Conservation (phyloP, 2,329 filamentous ascomycete genomes). For the Ceratocystis albifundus region DNA sequence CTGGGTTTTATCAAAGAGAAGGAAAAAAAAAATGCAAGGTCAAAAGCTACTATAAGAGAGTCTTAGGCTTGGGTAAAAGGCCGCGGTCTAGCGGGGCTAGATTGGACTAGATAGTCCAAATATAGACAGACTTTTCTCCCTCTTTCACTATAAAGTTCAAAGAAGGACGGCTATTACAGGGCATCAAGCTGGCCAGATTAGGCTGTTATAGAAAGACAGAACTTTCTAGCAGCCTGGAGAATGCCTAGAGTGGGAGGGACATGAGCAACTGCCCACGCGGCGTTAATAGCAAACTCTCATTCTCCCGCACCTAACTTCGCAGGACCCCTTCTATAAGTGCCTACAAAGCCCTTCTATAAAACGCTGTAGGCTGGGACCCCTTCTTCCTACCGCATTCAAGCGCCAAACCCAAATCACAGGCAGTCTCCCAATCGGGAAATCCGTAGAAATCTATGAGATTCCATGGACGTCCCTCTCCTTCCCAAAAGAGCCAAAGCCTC, state of each 20-base stretch:
- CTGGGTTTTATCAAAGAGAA: too few species aligned
- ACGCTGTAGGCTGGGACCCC: neutral
- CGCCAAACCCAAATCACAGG: neutral
- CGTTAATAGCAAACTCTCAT: neutral
- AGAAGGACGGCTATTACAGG: neutral
- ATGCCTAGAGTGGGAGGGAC: neutral
- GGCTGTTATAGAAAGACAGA: neutral
- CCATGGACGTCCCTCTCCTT: neutral
- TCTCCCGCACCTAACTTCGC: neutral
- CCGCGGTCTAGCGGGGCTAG: too few species aligned
- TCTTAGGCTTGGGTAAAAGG: too few species aligned
- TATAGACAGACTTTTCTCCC: too few species aligned
- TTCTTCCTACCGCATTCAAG: neutral
- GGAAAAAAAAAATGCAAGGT: too few species aligned
- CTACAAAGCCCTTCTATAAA: neutral
- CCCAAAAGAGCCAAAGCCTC: conserved; percentile 11
- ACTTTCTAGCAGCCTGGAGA: conserved; percentile 4
- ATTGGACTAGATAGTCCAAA: too few species aligned
- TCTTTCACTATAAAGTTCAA: too few species aligned
- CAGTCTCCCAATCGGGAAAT: conserved; percentile 1
- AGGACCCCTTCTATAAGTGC: neutral
- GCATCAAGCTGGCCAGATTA: neutral
- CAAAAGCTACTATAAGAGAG: too few species aligned
- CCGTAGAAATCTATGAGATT: conserved; percentile 11
- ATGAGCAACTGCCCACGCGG: neutral